Evolutionary conservation across 1,284 basidiomycete genomes (phyloP), one percentile per base, ranked within the genome.

Genomic region (Peniophora sp.): DNA sequence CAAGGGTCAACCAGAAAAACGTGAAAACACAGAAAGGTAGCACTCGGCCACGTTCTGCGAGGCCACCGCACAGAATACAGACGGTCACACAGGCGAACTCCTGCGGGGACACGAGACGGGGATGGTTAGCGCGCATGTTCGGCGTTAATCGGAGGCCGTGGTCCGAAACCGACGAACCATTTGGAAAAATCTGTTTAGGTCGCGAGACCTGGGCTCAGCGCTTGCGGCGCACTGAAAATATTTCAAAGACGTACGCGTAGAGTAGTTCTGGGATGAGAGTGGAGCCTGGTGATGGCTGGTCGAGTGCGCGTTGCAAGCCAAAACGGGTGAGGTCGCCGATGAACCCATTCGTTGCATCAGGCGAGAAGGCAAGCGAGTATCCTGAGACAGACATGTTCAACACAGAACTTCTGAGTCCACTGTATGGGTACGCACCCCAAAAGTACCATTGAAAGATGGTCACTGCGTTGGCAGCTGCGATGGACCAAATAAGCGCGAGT

Each of bases 381-480:
- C 38, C 38, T 41, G 38, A 17, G 16, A 20, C 38, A 20, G 16
- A 5, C 16, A 20, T 41, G 38, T 41, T n/a, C 16, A 41, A 17
- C 19, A 20, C 19, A 10, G 38, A 6, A 20, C 16, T 41, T n/a
- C 38, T 6, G 19, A 41, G 8, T 20, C 38, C n/a, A 5, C 5
- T 16, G n/a, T 8, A n/a, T 8, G 8, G 5, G 16, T n/a, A n/a
- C 38, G 16, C n/a, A 41, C 89, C 89, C 85, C 85, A 89, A 68
- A 89, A 80, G 64, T 76, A 92, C 90, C 90, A 94, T 63, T 95
- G 92, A 70, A 97, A 89, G 57, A 94, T 86, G 54, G 84, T 83
- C 57, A 93, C 73, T 2, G 88, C 85, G 56, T 89, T 87, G 59
- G 79, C 77, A 5, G 84, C 83, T 45, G 78, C 73, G 52, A 84